These are phyloP conservation scores for Nitzschia sp. DNA, from an alignment of 108 stramenopile species.

Conservation along the genomic window DNA sequence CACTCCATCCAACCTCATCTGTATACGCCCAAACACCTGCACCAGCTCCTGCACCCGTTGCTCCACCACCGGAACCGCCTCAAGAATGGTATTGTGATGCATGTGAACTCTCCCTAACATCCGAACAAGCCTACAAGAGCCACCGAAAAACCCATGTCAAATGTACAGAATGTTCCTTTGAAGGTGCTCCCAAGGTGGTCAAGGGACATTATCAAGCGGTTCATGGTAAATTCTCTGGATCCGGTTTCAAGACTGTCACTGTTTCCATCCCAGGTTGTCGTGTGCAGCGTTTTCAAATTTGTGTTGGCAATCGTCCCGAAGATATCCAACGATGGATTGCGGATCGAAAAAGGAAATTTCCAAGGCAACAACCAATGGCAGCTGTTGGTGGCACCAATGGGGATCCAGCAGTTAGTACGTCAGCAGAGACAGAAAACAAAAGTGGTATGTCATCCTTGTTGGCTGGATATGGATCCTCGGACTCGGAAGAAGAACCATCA, in stretches of 20 bases:
- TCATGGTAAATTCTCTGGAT: slow-evolving; percentile 71
- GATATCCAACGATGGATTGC: slow-evolving; percentile 83
- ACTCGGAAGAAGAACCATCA: slow-evolving; percentile 32
- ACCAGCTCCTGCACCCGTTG: neutral
- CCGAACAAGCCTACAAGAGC: slow-evolving; percentile 32
- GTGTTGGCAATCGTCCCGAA: slow-evolving; percentile 87
- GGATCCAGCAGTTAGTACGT: neutral
- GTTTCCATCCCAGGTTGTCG: slow-evolving; percentile 75
- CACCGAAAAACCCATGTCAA: slow-evolving; percentile 46
- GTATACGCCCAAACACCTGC: neutral
- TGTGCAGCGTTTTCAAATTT: slow-evolving; percentile 74
- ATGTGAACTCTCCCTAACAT: slow-evolving; percentile 43
- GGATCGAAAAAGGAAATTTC: slow-evolving; percentile 74
- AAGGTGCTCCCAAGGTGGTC: slow-evolving; percentile 51
- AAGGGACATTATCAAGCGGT: slow-evolving; percentile 48
- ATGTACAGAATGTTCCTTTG: slow-evolving; percentile 51
- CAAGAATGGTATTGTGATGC: slow-evolving; percentile 38
- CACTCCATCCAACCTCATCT: neutral
- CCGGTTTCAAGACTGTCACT: slow-evolving; percentile 81
- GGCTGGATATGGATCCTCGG: slow-evolving; percentile 79
- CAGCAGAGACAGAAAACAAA: slow-evolving; percentile 11
- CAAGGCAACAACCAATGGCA: slow-evolving; percentile 20
- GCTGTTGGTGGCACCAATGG: slow-evolving; percentile 4
- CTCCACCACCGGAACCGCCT: neutral
- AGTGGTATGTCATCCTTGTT: slow-evolving; percentile 58